A percentile compares a stretch with the other conserved stretches of the same genome.
Evolutionary conservation across 108 stramenopile species (phyloP).

Genomic region (Discostella pseudostelligera): DNA sequence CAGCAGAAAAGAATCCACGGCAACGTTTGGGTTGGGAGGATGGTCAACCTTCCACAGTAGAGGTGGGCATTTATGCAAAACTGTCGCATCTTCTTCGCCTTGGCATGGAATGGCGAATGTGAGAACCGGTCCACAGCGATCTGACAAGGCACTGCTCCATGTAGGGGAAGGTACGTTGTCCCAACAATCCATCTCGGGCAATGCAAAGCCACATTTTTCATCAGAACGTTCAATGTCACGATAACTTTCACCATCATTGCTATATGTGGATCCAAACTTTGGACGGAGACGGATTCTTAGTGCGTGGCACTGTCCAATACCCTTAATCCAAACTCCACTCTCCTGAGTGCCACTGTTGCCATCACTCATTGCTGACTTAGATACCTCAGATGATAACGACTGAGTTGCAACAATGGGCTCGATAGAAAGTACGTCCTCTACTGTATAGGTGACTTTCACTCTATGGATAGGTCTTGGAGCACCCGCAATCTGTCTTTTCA

Average conservation of each 20-base stretch:
- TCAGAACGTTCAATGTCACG: not conserved
- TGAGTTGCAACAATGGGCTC: slow-evolving; percentile 24
- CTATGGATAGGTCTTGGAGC: slow-evolving; percentile 45
- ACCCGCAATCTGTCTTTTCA: slow-evolving; percentile 18
- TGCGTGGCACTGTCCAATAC: slow-evolving; percentile 73
- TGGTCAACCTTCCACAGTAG: slow-evolving; percentile 83
- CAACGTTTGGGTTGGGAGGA: slow-evolving; percentile 47
- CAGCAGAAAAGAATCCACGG: slow-evolving; percentile 73
- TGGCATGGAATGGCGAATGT: slow-evolving; percentile 53
- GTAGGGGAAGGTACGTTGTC: slow-evolving; percentile 30
- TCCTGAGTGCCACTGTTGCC: not conserved
- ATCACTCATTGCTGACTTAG: slow-evolving; percentile 20
- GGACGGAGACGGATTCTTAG: slow-evolving; percentile 61
- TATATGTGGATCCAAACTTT: slow-evolving; percentile 32
- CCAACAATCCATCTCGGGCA: slow-evolving; percentile 23
- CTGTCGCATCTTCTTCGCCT: slow-evolving; percentile 7
- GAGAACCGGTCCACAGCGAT: slow-evolving; percentile 28
- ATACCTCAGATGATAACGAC: slow-evolving; percentile 30
- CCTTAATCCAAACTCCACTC: slow-evolving; percentile 54
- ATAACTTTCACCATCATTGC: not conserved
- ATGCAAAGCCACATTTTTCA: slow-evolving; percentile 21
- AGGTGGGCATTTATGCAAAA: slow-evolving; percentile 52
- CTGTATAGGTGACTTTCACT: slow-evolving; percentile 40
- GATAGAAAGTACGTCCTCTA: slow-evolving; percentile 39
- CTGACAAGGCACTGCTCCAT: slow-evolving; percentile 18